Conservation (phyloP, 192 early-diverging fungal genomes). For the Coemansia sp. region DNA sequence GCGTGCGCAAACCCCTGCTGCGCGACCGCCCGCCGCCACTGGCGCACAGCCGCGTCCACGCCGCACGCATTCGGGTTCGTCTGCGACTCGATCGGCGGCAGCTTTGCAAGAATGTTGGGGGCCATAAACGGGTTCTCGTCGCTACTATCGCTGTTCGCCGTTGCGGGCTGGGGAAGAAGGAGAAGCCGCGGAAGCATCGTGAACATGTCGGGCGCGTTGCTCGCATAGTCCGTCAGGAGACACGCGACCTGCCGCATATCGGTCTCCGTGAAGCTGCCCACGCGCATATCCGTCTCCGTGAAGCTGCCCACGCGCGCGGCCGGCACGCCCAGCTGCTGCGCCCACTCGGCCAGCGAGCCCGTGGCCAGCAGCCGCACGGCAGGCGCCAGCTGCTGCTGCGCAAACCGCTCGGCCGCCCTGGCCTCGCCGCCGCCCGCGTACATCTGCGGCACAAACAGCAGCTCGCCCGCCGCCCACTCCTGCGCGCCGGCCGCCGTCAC, state of each 20-base stretch:
- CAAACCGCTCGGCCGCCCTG: constrained; percentile 3
- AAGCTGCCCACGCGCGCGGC: too few relatives aligned
- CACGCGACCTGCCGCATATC: constrained; percentile 42
- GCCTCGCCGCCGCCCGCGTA: constrained; percentile 11
- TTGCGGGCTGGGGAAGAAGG: not conserved
- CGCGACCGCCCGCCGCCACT: constrained; percentile 35
- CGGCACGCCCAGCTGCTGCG: constrained; percentile 18
- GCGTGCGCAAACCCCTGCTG: constrained; percentile 26
- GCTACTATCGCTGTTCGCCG: not conserved
- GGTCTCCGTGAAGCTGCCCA: constrained; percentile 4
- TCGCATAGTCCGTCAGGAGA: constrained; percentile 18
- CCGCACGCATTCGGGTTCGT: constrained; percentile 24
- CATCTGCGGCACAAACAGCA: constrained; percentile 33
- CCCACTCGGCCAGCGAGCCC: not conserved
- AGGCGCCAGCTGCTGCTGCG: constrained; percentile 12
- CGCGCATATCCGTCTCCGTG: constrained; percentile 34
- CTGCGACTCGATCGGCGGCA: constrained; percentile 28
- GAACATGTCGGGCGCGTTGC: constrained; percentile 13
- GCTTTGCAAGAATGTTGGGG: constrained; percentile 19
- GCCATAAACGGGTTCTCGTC: constrained; percentile 25
- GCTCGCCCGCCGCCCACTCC: constrained; percentile 4
- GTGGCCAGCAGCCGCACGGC: constrained; percentile 15
- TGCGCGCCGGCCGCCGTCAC: constrained; percentile 8
- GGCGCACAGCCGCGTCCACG: constrained; percentile 10
- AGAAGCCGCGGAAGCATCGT: constrained; percentile 11